Base-by-base conservation (phyloP, 1,284 basidiomycete species). In the Sporisorium exsertum region DNA sequence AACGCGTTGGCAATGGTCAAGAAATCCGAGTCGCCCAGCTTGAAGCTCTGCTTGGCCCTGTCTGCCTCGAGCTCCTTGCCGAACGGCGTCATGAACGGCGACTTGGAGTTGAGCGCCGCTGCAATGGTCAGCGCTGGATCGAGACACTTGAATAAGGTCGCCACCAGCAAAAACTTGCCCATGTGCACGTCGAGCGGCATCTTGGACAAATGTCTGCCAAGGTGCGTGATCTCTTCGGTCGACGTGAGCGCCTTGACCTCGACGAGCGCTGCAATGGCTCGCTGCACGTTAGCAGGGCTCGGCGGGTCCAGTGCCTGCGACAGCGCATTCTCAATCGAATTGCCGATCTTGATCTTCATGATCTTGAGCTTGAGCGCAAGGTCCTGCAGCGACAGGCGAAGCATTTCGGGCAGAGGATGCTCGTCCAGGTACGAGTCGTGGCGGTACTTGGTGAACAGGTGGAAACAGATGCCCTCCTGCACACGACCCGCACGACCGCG, bases 121-220 rank as follows among this genome's bases (percentile, higher is more conserved):
- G 95, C 95, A 67, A 99, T 95, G 1, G 96, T 97, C 56, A 99
- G 88, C 15, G 95, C 97, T 1, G 96, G 93, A 84, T 98, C 97
- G 63, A 99, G 87, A 84, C 96, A 98, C 57, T 91, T 90, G 86
- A 99, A 93, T 27, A 95, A 85, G 1, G 92, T 91, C 0, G 95
- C 93, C 29, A 92, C 90, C 29, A 99, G 88, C 22, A 99, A 87
- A 85, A 99, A 94, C 87, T 99, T 98, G 55, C 93, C 95, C 20
- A 99, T 90, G 84, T 99, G 94, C 29, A 99, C 95, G 83, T 99
- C 97, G 52, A 93, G 94, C 0, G 97, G 97, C 50, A 99, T 88
- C 84, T 94, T 93, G 87, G 93, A 94, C 50, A 99, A 88, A 33
- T 97, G 88, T 12, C 92, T 89, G 33, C 97, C 97, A 89, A 99